These are phyloP conservation scores for Ceratocystis papillata DNA, from an alignment of 2,329 filamentous ascomycete species.

Conservation along the genomic window DNA sequence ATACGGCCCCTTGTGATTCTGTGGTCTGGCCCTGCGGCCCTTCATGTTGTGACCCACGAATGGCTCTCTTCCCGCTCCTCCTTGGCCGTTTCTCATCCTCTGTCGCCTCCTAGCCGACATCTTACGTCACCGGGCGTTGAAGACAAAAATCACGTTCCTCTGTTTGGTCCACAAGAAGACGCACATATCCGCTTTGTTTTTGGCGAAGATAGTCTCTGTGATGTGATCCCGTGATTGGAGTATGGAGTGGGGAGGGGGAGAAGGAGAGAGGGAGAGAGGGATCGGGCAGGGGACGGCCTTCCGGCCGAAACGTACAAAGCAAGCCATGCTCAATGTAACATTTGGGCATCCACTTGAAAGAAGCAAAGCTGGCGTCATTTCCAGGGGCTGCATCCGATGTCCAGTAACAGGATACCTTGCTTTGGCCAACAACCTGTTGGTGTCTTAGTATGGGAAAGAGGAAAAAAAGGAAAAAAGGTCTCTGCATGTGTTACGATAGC, in stretches of 20 bases:
- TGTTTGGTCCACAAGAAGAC: background rate
- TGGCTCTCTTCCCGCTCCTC: background rate
- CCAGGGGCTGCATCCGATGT: conserved; percentile 32
- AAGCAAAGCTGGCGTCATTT: conserved; percentile 25
- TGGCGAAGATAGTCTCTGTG: no score
- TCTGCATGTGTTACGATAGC: conserved; percentile 8
- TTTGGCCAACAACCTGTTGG: background rate
- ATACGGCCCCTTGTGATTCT: background rate
- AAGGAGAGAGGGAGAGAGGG: background rate
- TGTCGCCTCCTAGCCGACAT: background rate
- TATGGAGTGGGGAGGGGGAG: background rate
- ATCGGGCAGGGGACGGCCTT: background rate
- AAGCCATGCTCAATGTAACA: background rate
- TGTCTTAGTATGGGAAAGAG: background rate
- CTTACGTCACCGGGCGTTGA: conserved; percentile 5
- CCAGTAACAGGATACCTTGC: background rate
- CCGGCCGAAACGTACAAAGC: background rate
- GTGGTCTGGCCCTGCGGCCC: background rate
- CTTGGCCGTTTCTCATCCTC: conserved; percentile 2
- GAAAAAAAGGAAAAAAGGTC: conserved; percentile 22
- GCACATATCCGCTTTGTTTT: background rate
- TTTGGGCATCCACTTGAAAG: background rate
- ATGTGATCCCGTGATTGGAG: conserved; percentile 3
- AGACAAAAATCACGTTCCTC: background rate
- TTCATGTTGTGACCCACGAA: background rate